Conservation (phyloP, 2,329 filamentous ascomycete genomes). For the Colletotrichum tropicale region DNA sequence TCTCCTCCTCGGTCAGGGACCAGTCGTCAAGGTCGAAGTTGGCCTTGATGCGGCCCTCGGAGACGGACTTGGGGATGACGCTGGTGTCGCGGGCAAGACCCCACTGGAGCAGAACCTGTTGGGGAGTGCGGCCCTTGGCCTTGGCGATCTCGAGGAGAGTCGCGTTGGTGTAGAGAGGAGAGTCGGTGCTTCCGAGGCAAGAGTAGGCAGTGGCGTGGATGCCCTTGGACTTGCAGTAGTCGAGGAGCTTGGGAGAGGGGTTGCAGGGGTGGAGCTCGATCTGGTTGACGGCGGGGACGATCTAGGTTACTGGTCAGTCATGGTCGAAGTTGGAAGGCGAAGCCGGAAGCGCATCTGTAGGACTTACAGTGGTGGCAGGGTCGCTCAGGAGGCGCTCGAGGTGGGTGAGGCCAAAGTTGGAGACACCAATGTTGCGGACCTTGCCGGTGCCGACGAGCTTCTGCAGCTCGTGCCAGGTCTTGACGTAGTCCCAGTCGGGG, state of each 20-base stretch:
- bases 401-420: conserved; percentile 84
- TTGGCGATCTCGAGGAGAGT: conserved; percentile 67
- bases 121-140: conserved; percentile 69
- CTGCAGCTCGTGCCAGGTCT: conserved; percentile 78
- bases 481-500: conserved; percentile 80
- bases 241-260: conserved; percentile 79
- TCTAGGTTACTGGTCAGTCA: conserved; percentile 33
- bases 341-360: not conserved
- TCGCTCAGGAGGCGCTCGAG: conserved; percentile 77
- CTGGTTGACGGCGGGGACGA: conserved; percentile 76
- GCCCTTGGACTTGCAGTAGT: conserved; percentile 73
- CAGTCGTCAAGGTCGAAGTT: conserved; percentile 81
- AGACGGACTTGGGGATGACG: conserved; percentile 87
- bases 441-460: conserved; percentile 72
- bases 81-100: conserved; percentile 81
- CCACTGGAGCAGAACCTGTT: conserved; percentile 83
- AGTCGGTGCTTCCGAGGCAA: conserved; percentile 74
- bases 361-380: conserved; percentile 61
- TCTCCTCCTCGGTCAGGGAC: conserved; percentile 74
- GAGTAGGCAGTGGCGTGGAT: conserved; percentile 80
- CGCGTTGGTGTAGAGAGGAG: conserved; percentile 70
- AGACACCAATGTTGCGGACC: conserved; percentile 82
- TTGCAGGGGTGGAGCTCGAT: conserved; percentile 82
- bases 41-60: conserved; percentile 71
- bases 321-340: not conserved